Conservation (phyloP, 2,329 filamentous ascomycete species). For the Thelonectria blattea region DNA sequence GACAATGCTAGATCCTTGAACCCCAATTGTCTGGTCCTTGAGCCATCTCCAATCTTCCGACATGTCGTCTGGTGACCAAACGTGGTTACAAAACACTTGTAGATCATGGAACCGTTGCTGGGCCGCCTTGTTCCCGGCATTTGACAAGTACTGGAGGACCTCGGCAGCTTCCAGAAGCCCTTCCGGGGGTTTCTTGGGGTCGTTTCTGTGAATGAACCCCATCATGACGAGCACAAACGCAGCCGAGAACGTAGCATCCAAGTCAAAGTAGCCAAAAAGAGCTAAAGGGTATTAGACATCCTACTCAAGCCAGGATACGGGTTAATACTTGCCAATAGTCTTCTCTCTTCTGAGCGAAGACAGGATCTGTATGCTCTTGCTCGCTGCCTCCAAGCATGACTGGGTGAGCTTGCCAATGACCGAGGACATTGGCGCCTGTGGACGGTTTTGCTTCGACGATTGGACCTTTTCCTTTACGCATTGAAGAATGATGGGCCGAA, state of each 20-base stretch:
- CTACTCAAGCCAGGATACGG: too few relatives aligned
- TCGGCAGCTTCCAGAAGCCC: slow-evolving; percentile 33
- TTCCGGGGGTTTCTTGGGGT: slow-evolving; percentile 32
- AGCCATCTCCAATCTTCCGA: slow-evolving; percentile 34
- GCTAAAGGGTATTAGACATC: slow-evolving; percentile 14
- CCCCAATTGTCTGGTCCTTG: neutral
- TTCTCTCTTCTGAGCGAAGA: slow-evolving; percentile 30
- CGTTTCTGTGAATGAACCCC: slow-evolving; percentile 34
- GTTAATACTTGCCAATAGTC: slow-evolving; percentile 28
- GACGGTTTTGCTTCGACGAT: slow-evolving; percentile 14
- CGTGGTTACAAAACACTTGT: slow-evolving; percentile 36
- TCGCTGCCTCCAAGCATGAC: slow-evolving; percentile 37
- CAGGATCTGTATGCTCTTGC: slow-evolving; percentile 36
- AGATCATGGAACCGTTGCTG: slow-evolving; percentile 34
- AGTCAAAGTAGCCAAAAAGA: slow-evolving; percentile 38
- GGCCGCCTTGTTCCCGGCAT: slow-evolving; percentile 36
- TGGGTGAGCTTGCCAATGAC: slow-evolving; percentile 31
- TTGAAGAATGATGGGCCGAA: slow-evolving; percentile 37
- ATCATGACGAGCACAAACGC: slow-evolving; percentile 39
- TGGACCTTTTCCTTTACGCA: slow-evolving; percentile 40
- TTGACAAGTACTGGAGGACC: slow-evolving; percentile 33
- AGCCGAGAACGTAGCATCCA: slow-evolving; percentile 39
- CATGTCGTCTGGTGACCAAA: slow-evolving; percentile 33
- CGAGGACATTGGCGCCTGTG: slow-evolving; percentile 22
- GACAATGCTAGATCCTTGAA: neutral